A percentile compares a stretch with the other conserved stretches of the same genome.
phyloP scores from a whole-genome alignment of 2,329 filamentous ascomycete species.

The Coniochaeta sp. region DNA sequence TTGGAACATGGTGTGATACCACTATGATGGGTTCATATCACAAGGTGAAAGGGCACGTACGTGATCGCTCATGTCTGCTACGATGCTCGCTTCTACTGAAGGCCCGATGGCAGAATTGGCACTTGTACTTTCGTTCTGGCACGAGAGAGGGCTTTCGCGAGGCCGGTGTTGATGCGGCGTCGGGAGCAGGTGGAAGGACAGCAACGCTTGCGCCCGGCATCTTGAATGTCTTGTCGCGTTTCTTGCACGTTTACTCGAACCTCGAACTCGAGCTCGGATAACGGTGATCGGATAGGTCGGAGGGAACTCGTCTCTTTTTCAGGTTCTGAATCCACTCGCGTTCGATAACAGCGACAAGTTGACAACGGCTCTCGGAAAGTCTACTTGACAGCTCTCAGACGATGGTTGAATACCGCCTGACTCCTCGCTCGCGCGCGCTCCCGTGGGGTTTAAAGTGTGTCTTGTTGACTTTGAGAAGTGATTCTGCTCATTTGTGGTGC shows the following conservation, averaged over 20 bases:
- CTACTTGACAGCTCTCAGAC: constrained; percentile 27
- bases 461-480: constrained; percentile 42
- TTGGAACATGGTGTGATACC: background rate
- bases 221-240: constrained; percentile 30
- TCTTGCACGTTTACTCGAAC: constrained; percentile 7
- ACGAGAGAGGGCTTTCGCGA: constrained; percentile 68
- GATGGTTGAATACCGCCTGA: constrained; percentile 53
- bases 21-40: background rate
- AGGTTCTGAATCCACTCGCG: constrained; percentile 8
- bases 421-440: constrained; percentile 55
- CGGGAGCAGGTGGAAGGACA: constrained; percentile 56
- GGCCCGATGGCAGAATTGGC: constrained; percentile 95
- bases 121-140: constrained; percentile 98
- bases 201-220: constrained; percentile 68
- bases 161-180: constrained; percentile 60
- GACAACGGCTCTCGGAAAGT: constrained; percentile 22
- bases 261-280: background rate
- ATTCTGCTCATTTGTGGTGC: constrained; percentile 45
- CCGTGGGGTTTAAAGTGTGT: constrained; percentile 67
- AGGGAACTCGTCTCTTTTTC: background rate
- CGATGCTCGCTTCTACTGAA: constrained; percentile 97
- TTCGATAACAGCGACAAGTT: constrained; percentile 17
- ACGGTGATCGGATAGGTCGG: background rate
- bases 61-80: constrained; percentile 92
- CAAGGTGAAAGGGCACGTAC: constrained; percentile 54